Evolutionary conservation across 106 monocot species (phyloP).

Genomic region (Dioscorea dumetorum): DNA sequence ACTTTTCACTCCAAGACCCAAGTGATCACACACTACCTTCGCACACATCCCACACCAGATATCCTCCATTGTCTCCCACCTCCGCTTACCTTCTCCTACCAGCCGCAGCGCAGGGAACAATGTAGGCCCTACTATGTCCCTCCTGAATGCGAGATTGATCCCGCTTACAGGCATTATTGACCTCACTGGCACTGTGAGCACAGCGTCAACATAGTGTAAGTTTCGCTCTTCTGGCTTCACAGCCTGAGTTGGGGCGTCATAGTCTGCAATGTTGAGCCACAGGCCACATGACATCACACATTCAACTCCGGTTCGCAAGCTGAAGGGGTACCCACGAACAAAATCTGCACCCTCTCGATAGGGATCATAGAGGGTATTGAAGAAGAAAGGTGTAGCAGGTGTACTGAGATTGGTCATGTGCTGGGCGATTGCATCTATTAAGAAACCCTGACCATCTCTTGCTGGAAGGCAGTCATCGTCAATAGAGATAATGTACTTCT

Average conservation of each 20-base stretch:
- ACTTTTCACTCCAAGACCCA: constrained; percentile 60
- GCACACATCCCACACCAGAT: constrained; percentile 81
- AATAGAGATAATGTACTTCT: constrained; percentile 72
- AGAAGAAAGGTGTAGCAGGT: constrained; percentile 87
- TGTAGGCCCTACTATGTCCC: constrained; percentile 61
- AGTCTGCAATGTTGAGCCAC: constrained; percentile 72
- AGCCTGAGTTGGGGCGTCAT: constrained; percentile 57
- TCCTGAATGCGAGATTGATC: constrained; percentile 70
- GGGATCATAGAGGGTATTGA: constrained; percentile 93
- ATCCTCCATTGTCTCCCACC: constrained; percentile 81
- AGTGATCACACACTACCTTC: constrained; percentile 69
- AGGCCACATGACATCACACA: constrained; percentile 70
- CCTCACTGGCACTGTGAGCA: constrained; percentile 62
- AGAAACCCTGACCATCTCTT: constrained; percentile 22
- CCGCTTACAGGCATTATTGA: constrained; percentile 62
- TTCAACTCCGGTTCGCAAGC: constrained; percentile 58
- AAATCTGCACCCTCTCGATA: constrained; percentile 69
- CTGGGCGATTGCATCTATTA: constrained; percentile 52
- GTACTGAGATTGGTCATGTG: constrained; percentile 63
- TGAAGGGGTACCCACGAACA: constrained; percentile 90
- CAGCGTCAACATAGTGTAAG: constrained; percentile 66
- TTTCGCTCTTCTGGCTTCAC: constrained; percentile 49
- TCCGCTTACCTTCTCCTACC: constrained; percentile 50
- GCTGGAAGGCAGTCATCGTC: constrained; percentile 75
- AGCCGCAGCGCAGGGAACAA: constrained; percentile 50